Conservation (phyloP, 2,329 filamentous ascomycete species). For the Nannizzia gypsea region DNA sequence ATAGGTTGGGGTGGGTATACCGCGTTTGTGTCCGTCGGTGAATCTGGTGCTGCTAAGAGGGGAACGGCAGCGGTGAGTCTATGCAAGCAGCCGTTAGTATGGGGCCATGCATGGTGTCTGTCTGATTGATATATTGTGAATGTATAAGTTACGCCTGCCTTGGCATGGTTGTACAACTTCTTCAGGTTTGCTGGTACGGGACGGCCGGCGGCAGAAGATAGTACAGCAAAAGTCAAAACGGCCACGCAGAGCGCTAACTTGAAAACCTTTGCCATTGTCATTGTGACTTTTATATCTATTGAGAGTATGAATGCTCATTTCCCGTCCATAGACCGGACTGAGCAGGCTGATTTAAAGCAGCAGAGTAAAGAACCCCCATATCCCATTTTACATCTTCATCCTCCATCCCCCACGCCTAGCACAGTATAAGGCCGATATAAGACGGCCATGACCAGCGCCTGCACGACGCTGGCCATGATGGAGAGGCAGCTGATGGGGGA, state of each 20-base stretch:
- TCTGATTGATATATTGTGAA: no score
- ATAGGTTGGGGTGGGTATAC: background rate
- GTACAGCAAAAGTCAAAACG: background rate
- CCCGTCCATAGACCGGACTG: no score
- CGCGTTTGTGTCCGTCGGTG: background rate
- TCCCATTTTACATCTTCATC: no score
- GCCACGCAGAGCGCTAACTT: background rate
- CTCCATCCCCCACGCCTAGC: no score
- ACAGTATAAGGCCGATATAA: no score
- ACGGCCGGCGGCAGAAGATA: constrained; percentile 1
- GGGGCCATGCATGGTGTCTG: background rate
- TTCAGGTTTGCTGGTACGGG: constrained; percentile 12
- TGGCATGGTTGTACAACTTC: constrained; percentile 12
- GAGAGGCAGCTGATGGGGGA: no score
- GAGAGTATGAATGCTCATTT: no score
- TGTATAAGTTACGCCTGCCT: background rate
- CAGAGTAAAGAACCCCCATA: no score
- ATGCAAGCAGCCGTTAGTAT: background rate
- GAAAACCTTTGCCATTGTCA: background rate
- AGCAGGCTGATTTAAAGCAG: no score
- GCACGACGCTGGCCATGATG: no score
- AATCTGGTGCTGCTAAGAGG: background rate
- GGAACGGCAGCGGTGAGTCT: background rate
- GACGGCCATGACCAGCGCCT: no score
- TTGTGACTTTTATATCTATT: no score